Conservation (phyloP, 805 yeast species). For the Starmerella scarabaei region DNA sequence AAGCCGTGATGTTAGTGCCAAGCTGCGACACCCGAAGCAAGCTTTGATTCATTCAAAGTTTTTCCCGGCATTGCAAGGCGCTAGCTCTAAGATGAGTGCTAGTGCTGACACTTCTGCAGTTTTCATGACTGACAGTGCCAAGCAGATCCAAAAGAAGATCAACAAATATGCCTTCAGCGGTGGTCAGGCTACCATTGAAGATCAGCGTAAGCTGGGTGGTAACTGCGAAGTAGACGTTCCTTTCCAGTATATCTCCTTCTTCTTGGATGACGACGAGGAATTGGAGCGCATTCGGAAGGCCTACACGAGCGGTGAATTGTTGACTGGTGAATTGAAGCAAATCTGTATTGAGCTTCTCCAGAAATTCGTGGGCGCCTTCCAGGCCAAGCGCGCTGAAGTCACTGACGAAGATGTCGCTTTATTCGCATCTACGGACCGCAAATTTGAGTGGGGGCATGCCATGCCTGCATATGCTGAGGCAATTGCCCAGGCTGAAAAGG, state of each 20-base stretch:
- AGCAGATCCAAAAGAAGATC: constrained; percentile 83
- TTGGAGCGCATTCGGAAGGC: constrained; percentile 46
- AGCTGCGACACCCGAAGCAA: constrained; percentile 80
- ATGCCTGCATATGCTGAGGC: constrained; percentile 34
- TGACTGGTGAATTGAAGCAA: constrained; percentile 89
- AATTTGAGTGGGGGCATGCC: constrained; percentile 58
- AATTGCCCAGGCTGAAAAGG: constrained; percentile 4
- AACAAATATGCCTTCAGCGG: constrained; percentile 96
- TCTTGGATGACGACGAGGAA: constrained; percentile 76
- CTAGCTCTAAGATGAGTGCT: constrained; percentile 94
- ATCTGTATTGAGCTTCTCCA: constrained; percentile 70
- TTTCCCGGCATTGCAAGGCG: constrained; percentile 97
- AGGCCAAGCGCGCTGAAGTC: constrained; percentile 57
- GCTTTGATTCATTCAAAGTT: constrained; percentile 85
- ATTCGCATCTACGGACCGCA: constrained; percentile 61
- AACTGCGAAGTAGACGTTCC: constrained; percentile 93
- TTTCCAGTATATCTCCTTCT: constrained; percentile 81
- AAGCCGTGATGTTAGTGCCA: constrained; percentile 93
- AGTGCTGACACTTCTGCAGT: constrained; percentile 84
- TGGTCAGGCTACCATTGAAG: constrained; percentile 76
- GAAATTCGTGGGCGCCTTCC: constrained; percentile 68
- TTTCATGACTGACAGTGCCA: constrained; percentile 88
- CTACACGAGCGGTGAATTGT: constrained; percentile 66
- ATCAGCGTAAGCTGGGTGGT: constrained; percentile 83
- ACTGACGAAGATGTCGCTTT: constrained; percentile 46